phyloP scores from a whole-genome alignment of 2,329 filamentous ascomycete genomes.

The Venturia carpophila region DNA sequence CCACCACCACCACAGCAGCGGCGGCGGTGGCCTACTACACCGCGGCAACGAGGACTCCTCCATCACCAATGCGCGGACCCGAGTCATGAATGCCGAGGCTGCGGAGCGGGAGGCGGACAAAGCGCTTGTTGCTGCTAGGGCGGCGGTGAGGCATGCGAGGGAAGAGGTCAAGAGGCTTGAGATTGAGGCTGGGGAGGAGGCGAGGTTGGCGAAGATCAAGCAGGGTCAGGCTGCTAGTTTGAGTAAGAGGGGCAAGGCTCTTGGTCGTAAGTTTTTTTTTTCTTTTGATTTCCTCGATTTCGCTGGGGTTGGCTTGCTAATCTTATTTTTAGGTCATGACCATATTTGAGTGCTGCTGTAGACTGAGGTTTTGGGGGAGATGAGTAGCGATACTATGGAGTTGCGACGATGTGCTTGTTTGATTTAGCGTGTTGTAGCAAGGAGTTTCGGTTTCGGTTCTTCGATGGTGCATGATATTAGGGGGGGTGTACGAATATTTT shows the following conservation, averaged over 20 bases:
- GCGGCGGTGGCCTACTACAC: constrained; percentile 33
- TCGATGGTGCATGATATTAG: not conserved
- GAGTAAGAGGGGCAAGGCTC: constrained; percentile 60
- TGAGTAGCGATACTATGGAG: constrained; percentile 4
- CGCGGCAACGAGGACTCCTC: constrained; percentile 50
- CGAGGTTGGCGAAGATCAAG: constrained; percentile 59
- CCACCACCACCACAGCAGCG: constrained; percentile 21
- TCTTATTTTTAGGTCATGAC: not conserved
- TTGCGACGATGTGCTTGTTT: not conserved
- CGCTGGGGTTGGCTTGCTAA: not conserved
- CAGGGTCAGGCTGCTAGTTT: constrained; percentile 56
- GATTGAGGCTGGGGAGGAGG: constrained; percentile 57
- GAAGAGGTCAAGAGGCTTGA: constrained; percentile 57
- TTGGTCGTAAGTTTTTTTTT: constrained; percentile 46
- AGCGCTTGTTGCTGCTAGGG: constrained; percentile 50
- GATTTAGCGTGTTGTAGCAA: not conserved
- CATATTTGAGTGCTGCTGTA: not conserved
- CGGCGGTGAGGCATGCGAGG: constrained; percentile 54
- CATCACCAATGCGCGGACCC: constrained; percentile 54
- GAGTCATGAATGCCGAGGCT: constrained; percentile 53
- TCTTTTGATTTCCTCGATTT: no score
- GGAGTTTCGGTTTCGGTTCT: not conserved
- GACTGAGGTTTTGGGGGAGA: not conserved
- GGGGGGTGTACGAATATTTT: not conserved
- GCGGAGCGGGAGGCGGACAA: constrained; percentile 59